A percentile compares a stretch with the other conserved stretches of the same genome.
Evolutionary conservation across 495 filamentous ascomycete species (phyloP).

Genomic region (Lepidopterella palustris): DNA sequence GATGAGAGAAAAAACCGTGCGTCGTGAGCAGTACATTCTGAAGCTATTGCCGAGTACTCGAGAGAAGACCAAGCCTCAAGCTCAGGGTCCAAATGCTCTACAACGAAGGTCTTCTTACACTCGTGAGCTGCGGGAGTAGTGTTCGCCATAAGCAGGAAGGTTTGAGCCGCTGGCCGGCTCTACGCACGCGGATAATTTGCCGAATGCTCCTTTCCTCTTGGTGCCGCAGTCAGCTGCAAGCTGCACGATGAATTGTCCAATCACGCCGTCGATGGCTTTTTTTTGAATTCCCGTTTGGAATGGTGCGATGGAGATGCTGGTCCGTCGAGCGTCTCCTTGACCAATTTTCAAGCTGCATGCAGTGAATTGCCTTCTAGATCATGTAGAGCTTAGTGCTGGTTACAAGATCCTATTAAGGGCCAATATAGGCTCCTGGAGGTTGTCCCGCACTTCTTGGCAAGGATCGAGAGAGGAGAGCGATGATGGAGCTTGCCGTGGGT

Average conservation of each 20-base stretch:
- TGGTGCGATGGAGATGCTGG: slow-evolving; percentile 6
- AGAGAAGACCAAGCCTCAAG: slow-evolving; percentile 89
- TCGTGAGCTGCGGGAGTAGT: slow-evolving; percentile 1
- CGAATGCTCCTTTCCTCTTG: slow-evolving; percentile 23
- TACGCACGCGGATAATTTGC: slow-evolving; percentile 12
- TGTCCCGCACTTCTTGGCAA: not conserved
- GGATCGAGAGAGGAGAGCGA: not conserved
- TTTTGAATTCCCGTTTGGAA: not conserved
- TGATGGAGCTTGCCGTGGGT: not conserved
- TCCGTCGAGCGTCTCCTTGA: not conserved
- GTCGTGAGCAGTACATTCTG: slow-evolving; percentile 63
- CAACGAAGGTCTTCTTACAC: slow-evolving; percentile 62
- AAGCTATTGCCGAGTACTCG: slow-evolving; percentile 81
- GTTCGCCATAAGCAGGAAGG: slow-evolving; percentile 13
- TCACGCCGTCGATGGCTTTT: slow-evolving; percentile 10
- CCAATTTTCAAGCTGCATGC: not conserved
- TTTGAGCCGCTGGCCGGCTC: not conserved
- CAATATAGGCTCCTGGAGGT: not conserved
- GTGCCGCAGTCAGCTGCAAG: slow-evolving; percentile 24
- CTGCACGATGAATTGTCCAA: slow-evolving; percentile 19
- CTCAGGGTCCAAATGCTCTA: slow-evolving; percentile 90
- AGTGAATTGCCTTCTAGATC: not conserved
- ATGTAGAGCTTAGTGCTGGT: not conserved
- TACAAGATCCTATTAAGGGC: not conserved
- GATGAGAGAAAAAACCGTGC: slow-evolving; percentile 79